Percentiles rank a stretch among this genome's conserved stretches.
These are phyloP conservation scores for Daucus carota DNA, from an alignment of 129 eudicot species.

Conservation along the genomic window DNA sequence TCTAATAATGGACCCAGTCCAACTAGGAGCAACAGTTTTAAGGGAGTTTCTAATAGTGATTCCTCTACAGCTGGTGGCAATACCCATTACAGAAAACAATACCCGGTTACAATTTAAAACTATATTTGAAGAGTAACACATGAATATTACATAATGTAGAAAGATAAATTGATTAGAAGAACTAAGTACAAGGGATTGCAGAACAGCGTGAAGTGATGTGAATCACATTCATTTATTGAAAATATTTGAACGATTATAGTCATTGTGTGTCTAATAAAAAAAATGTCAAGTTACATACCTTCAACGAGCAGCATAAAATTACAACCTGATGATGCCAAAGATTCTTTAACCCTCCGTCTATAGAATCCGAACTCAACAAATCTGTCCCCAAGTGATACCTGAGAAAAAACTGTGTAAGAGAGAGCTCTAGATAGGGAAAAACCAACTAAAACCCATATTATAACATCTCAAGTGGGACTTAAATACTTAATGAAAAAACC, in stretches of 20 bases:
- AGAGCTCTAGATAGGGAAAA: not conserved
- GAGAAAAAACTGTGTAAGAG: constrained; percentile 12
- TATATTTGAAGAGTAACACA: not conserved
- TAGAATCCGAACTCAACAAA: constrained; percentile 48
- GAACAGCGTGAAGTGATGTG: no score
- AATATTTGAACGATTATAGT: no score
- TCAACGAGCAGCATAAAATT: constrained; percentile 84
- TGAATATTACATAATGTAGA: not conserved
- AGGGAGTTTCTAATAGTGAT: constrained; percentile 49
- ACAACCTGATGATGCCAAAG: constrained; percentile 98
- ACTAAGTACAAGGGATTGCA: not conserved
- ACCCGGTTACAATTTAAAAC: not conserved
- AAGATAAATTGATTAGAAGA: not conserved
- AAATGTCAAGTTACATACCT: constrained; percentile 33
- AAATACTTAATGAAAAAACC: no score
- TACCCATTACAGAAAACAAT: not conserved
- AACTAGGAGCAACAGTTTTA: constrained; percentile 65
- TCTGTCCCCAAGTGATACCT: constrained; percentile 75
- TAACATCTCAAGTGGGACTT: no score
- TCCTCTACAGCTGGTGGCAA: constrained; percentile 40
- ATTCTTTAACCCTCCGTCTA: constrained; percentile 57
- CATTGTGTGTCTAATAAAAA: not conserved
- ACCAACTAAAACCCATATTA: not conserved
- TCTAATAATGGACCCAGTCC: constrained; percentile 30
- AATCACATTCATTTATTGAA: no score